Conservation (phyloP, 2,329 filamentous ascomycete genomes). For the Fusarium lateritium region DNA sequence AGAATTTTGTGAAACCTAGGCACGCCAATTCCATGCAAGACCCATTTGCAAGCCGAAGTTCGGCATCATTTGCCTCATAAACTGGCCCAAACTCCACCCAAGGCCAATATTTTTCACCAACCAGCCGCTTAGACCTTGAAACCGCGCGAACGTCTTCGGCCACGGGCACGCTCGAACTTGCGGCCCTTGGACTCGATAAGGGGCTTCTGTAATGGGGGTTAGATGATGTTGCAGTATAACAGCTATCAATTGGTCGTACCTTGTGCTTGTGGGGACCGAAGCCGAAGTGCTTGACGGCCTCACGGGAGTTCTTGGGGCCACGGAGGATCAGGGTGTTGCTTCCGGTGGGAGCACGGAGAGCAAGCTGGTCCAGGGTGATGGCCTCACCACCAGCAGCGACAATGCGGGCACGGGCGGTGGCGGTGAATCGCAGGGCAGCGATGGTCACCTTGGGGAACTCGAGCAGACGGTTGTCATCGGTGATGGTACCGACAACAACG, state of each 20-base stretch:
- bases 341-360: conserved; percentile 93
- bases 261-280: conserved; percentile 98
- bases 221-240: conserved; percentile 42
- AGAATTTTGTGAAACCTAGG: conserved; percentile 62
- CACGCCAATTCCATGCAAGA: conserved; percentile 63
- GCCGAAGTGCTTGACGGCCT: conserved; percentile 99
- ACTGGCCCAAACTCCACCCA: conserved; percentile 48
- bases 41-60: conserved; percentile 53
- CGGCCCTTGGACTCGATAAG: conserved; percentile 98
- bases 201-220: conserved; percentile 79
- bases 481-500: conserved; percentile 94
- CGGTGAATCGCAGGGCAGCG: conserved; percentile 96
- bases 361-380: conserved; percentile 97
- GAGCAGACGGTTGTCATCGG: conserved; percentile 96
- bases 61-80: conserved; percentile 50
- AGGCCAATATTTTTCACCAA: conserved; percentile 47
- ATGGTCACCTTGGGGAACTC: conserved; percentile 92
- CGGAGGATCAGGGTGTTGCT: conserved; percentile 97
- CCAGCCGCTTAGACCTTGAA: conserved; percentile 94
- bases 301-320: conserved; percentile 97
- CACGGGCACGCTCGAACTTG: conserved; percentile 99
- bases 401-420: conserved; percentile 95
- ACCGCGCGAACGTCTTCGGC: conserved; percentile 96
- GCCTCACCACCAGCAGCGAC: conserved; percentile 93
- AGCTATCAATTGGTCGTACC: conserved; percentile 65